Evolutionary conservation across 768 basidiomycete genomes (phyloP).

Genomic region (Tulasnella sp.): DNA sequence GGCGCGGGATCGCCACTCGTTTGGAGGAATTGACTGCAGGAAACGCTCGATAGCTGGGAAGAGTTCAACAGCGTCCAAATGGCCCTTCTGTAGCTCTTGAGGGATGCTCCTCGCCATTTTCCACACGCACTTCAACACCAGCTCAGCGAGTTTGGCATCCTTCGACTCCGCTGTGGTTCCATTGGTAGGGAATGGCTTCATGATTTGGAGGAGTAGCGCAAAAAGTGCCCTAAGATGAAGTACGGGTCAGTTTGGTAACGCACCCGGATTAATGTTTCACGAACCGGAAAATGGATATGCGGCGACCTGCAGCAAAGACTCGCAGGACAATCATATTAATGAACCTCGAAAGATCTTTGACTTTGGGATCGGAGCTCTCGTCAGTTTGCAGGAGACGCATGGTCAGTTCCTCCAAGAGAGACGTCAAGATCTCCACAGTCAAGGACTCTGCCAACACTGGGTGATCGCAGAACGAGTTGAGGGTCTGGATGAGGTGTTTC

Average conservation of each 20-base stretch:
- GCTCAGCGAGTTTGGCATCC: conserved; percentile 82
- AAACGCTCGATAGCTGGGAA: conserved; percentile 93
- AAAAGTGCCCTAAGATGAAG: conserved; percentile 56
- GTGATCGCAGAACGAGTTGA: conserved; percentile 92
- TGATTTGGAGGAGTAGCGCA: conserved; percentile 68
- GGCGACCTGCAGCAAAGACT: conserved; percentile 79
- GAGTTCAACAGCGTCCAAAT: conserved; percentile 78
- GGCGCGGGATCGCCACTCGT: conserved; percentile 90
- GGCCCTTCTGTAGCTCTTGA: conserved; percentile 72
- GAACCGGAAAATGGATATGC: conserved; percentile 87
- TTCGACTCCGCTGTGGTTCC: conserved; percentile 67
- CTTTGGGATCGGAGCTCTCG: conserved; percentile 69
- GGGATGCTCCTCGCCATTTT: conserved; percentile 93
- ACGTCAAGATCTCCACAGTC: conserved; percentile 74
- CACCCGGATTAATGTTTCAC: conserved; percentile 25
- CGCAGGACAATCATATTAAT: conserved; percentile 98
- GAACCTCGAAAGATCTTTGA: conserved; percentile 89
- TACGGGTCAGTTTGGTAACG: neutral
- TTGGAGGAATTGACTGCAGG: conserved; percentile 85
- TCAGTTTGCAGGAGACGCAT: conserved; percentile 89
- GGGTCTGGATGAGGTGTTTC: conserved; percentile 94
- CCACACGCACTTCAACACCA: conserved; percentile 96
- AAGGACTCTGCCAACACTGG: conserved; percentile 78
- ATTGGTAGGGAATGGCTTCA: conserved; percentile 72
- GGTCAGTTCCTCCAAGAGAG: conserved; percentile 86